phyloP scores from a whole-genome alignment of 345 rosid genomes.

The Eucalyptus tenuipes region DNA sequence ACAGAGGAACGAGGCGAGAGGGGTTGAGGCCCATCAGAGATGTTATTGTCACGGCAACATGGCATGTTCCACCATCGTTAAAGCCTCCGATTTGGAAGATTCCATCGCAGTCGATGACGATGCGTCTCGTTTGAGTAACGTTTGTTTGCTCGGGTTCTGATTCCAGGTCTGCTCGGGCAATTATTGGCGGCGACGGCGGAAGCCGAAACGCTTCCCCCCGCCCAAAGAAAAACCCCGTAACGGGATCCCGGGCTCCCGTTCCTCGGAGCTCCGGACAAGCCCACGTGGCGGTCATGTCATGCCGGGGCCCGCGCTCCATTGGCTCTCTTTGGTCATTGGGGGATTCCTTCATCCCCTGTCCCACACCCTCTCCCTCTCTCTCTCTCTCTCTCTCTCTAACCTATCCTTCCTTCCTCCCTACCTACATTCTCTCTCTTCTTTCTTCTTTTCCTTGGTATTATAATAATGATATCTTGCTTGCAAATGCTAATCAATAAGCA shows the following conservation, averaged over 20 bases:
- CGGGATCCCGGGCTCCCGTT: background rate
- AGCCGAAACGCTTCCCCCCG: background rate
- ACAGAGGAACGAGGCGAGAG: background rate
- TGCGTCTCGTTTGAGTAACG: background rate
- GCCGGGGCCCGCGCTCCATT: conserved; percentile 21
- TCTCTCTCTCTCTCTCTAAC: background rate
- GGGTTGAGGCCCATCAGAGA: background rate
- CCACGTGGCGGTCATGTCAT: conserved; percentile 58
- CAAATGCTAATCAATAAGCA: background rate
- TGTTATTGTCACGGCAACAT: background rate
- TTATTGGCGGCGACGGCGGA: background rate
- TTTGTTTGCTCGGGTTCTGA: background rate
- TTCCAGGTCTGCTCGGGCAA: background rate
- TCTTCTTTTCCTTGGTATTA: background rate
- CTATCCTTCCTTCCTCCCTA: background rate
- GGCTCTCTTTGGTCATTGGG: background rate
- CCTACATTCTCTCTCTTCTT: background rate
- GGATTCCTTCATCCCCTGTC: background rate
- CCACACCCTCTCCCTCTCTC: background rate
- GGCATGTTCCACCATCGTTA: background rate
- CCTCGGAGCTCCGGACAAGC: conserved; percentile 10
- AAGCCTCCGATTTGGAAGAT: no score
- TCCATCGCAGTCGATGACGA: background rate
- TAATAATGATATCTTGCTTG: background rate
- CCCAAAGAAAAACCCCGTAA: background rate